Evolutionary conservation across 331 rosid species (phyloP).

Genomic region (Malus hybrid): DNA sequence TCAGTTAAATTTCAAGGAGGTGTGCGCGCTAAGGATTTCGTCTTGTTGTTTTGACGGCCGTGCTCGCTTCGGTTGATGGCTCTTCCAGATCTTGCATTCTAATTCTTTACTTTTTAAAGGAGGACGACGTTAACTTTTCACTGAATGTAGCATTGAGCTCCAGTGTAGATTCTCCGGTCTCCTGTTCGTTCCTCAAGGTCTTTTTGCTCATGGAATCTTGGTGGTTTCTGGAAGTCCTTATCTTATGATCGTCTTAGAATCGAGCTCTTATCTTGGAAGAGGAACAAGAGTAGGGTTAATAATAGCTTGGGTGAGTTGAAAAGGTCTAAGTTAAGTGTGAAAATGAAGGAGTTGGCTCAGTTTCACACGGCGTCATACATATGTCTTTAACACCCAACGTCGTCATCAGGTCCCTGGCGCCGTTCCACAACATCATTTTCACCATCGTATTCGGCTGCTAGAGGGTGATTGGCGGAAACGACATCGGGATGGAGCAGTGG

Average conservation of each 20-base stretch:
- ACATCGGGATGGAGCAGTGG: too few relatives aligned
- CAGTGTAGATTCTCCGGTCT: not conserved
- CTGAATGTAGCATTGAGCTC: conserved; percentile 9
- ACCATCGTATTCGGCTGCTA: too few relatives aligned
- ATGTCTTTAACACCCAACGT: too few relatives aligned
- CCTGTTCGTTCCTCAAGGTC: not conserved
- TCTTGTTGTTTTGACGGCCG: not conserved
- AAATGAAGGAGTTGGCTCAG: too few relatives aligned
- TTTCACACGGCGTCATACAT: too few relatives aligned
- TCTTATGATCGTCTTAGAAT: conserved; percentile 42
- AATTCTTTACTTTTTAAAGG: conserved; percentile 11
- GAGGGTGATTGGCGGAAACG: too few relatives aligned
- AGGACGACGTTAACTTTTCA: conserved; percentile 19
- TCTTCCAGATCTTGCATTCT: conserved; percentile 47
- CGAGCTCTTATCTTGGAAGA: not conserved
- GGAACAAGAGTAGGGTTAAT: too few relatives aligned
- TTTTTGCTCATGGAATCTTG: conserved; percentile 10
- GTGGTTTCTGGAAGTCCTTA: conserved; percentile 2
- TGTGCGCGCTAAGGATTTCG: too few relatives aligned
- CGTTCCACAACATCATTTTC: too few relatives aligned
- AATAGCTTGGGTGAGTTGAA: too few relatives aligned
- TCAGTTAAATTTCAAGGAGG: not conserved
- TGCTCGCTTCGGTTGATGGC: not conserved
- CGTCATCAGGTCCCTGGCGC: too few relatives aligned
- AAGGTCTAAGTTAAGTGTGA: too few relatives aligned